phyloP scores from a whole-genome alignment of 2,329 filamentous ascomycete genomes.

The Talaromyces albobiverticillius region DNA sequence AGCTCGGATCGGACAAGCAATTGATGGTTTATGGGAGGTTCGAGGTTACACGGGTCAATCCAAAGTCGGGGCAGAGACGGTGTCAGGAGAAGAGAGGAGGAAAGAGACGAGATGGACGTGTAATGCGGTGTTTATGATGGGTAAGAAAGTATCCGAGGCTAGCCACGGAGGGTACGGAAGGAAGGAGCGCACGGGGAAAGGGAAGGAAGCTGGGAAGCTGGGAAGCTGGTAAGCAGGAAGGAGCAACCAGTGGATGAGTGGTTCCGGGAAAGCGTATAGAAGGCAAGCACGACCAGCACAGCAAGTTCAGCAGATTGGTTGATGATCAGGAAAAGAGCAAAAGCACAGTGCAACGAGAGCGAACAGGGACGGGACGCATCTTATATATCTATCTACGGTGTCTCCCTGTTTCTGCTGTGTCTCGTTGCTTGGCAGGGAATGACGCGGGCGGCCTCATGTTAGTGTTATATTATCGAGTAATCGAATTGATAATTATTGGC shows the following conservation, averaged over 20 bases:
- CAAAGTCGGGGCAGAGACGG: too few relatives aligned
- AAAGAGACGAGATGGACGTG: not conserved
- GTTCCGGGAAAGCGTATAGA: not conserved
- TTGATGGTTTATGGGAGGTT: too few relatives aligned
- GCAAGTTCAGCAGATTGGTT: not conserved
- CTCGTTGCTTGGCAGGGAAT: too few relatives aligned
- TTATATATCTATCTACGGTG: too few relatives aligned
- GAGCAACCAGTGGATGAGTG: constrained; percentile 5
- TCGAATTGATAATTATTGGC: constrained; percentile 11
- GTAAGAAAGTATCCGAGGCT: not conserved
- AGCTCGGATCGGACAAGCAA: not conserved
- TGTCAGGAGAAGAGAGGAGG: not conserved
- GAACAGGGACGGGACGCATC: too few relatives aligned
- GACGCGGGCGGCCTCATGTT: too few relatives aligned
- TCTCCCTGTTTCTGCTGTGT: too few relatives aligned
- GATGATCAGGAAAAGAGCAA: too few relatives aligned
- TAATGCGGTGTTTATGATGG: not conserved
- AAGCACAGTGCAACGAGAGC: too few relatives aligned
- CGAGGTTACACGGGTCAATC: too few relatives aligned
- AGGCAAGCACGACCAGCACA: not conserved
- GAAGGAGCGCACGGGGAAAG: not conserved
- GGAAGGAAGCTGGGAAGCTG: not conserved
- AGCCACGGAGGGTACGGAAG: not conserved
- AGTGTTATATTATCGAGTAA: constrained; percentile 10
- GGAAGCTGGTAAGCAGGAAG: too few relatives aligned